Conservation (phyloP, 1,139 yeast genomes). For the Geotrichum macrosporum region DNA sequence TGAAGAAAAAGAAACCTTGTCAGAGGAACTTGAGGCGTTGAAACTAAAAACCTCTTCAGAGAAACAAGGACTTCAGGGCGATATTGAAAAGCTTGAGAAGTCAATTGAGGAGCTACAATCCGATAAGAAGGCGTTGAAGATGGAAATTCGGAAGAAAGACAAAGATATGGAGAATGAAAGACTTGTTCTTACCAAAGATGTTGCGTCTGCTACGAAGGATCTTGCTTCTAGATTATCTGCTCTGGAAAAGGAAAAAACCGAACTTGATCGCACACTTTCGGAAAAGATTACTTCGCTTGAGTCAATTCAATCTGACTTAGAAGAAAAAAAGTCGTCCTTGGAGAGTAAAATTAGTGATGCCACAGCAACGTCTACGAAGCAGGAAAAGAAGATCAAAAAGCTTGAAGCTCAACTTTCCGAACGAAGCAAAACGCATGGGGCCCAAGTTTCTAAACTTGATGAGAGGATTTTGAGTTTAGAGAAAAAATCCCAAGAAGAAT, state of each 20-base stretch:
- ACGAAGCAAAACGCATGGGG: not conserved
- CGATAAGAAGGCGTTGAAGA: constrained; percentile 14
- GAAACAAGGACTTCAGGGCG: constrained; percentile 9
- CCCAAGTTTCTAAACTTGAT: not conserved
- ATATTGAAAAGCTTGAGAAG: constrained; percentile 13
- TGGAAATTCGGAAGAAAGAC: constrained; percentile 15
- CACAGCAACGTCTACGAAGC: constrained; percentile 13
- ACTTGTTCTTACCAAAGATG: constrained; percentile 22
- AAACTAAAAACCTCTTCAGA: constrained; percentile 10
- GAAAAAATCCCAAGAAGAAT: not conserved
- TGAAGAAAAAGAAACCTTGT: constrained; percentile 11
- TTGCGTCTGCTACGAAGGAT: constrained; percentile 24
- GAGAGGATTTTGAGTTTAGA: not conserved
- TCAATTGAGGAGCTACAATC: constrained; percentile 14
- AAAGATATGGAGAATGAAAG: constrained; percentile 22
- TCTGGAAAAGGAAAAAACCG: constrained; percentile 21
- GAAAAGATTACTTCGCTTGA: constrained; percentile 7
- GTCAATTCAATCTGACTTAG: constrained; percentile 7
- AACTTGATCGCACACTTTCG: constrained; percentile 5
- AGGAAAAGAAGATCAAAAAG: constrained; percentile 11
- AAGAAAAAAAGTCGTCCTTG: not conserved
- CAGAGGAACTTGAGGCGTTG: constrained; percentile 15
- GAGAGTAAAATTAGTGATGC: constrained; percentile 14
- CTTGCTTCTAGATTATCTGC: constrained; percentile 20
- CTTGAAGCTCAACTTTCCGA: constrained; percentile 8